Evolutionary conservation across 495 filamentous ascomycete species (phyloP).

Genomic region (Tuber brumale): DNA sequence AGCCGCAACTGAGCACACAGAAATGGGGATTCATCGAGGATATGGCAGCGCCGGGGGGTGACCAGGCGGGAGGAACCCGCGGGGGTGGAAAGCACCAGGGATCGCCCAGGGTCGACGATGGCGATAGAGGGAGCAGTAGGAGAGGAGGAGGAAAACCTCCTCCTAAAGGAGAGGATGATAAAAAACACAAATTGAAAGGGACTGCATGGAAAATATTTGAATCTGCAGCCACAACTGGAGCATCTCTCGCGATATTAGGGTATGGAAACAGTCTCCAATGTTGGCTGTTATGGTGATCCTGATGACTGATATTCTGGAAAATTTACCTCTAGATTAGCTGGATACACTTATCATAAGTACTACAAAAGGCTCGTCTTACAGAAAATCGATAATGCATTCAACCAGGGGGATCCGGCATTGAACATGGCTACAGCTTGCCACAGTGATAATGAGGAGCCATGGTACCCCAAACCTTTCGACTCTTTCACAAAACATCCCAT

Average conservation of each 20-base stretch:
- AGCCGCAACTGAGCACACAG: constrained; percentile 36
- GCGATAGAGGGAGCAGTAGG: constrained; percentile 3
- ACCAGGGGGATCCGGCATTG: constrained; percentile 83
- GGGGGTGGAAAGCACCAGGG: constrained; percentile 6
- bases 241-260: constrained; percentile 77
- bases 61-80: constrained; percentile 8
- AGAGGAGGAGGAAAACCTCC: constrained; percentile 6
- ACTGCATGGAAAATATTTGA: constrained; percentile 76
- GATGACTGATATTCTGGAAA: constrained; percentile 7
- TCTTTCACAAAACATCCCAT: not conserved
- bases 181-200: constrained; percentile 42
- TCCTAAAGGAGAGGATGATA: constrained; percentile 3
- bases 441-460: constrained; percentile 43
- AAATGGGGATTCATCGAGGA: constrained; percentile 10
- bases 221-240: constrained; percentile 73
- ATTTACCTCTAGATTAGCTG: constrained; percentile 57
- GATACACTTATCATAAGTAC: constrained; percentile 76
- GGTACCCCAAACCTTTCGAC: constrained; percentile 18
- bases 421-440: constrained; percentile 73
- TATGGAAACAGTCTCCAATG: constrained; percentile 41
- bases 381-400: constrained; percentile 92
- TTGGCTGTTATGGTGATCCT: not conserved
- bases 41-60: not conserved
- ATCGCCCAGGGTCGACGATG: not conserved
- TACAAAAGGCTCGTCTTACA: constrained; percentile 83